Percentiles rank a stretch among this genome's conserved stretches.
Conservation (phyloP, 805 yeast genomes). For the Candida ovalis region DNA sequence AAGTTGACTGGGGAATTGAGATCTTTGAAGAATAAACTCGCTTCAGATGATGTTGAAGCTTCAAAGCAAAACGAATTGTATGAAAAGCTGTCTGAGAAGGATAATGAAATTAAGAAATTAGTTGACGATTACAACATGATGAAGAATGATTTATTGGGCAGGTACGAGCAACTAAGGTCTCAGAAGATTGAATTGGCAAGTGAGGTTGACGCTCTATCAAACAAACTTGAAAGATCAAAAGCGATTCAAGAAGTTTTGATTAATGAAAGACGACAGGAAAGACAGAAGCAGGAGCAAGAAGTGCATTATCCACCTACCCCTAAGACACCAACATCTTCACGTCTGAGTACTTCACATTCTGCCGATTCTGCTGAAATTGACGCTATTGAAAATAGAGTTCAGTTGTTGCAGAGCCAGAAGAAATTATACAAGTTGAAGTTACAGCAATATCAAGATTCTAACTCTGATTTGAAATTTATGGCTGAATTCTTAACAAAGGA, state of each 20-base stretch:
- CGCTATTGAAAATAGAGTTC: slow-evolving; percentile 8
- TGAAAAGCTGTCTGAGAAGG: slow-evolving; percentile 13
- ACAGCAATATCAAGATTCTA: slow-evolving; percentile 37
- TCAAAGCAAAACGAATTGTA: slow-evolving; percentile 2
- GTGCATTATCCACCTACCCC: slow-evolving; percentile 23
- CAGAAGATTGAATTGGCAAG: slow-evolving; percentile 27
- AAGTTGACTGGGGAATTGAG: slow-evolving; percentile 20
- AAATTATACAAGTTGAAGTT: slow-evolving; percentile 45
- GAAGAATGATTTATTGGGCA: slow-evolving; percentile 30
- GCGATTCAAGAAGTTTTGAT: slow-evolving; percentile 15
- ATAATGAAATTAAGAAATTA: slow-evolving; percentile 16
- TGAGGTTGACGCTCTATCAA: slow-evolving; percentile 27
- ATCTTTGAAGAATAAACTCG: slow-evolving; percentile 11
- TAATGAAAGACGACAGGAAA: slow-evolving; percentile 8
- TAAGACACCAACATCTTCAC: slow-evolving; percentile 18
- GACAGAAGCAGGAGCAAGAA: slow-evolving; percentile 1
- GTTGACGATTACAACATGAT: slow-evolving; percentile 28
- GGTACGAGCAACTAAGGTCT: slow-evolving; percentile 21
- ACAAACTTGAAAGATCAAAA: slow-evolving; percentile 16
- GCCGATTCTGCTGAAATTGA: not conserved
- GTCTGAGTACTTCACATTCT: not conserved
- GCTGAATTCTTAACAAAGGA: slow-evolving; percentile 30
- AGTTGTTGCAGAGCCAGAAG: slow-evolving; percentile 37
- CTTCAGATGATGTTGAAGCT: not conserved
- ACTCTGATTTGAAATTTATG: slow-evolving; percentile 34